Evolutionary conservation across 2,329 filamentous ascomycete genomes (phyloP).

Genomic region (Phyllosticta paracitricarpa): DNA sequence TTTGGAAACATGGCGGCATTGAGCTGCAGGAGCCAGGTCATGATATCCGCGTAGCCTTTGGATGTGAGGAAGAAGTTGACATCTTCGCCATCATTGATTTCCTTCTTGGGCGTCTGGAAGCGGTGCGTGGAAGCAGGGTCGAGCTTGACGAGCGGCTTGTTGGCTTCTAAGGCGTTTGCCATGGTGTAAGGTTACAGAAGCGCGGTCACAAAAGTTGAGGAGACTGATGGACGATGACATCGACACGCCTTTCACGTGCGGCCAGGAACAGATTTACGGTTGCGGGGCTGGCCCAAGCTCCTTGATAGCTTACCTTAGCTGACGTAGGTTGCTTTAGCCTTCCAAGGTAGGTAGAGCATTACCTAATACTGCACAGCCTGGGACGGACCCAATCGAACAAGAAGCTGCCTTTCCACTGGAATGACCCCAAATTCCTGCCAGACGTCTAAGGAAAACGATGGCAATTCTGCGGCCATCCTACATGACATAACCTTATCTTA

Average conservation of each 20-base stretch:
- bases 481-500: background rate
- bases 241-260: constrained; percentile 4
- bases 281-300: constrained; percentile 8
- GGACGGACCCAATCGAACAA: too few relatives aligned
- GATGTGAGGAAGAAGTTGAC: constrained; percentile 71
- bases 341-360: too few relatives aligned
- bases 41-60: constrained; percentile 77
- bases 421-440: background rate
- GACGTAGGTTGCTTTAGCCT: background rate
- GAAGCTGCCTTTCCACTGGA: too few relatives aligned
- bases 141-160: constrained; percentile 18
- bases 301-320: background rate
- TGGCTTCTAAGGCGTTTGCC: constrained; percentile 2
- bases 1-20: constrained; percentile 77
- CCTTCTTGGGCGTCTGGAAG: constrained; percentile 64
- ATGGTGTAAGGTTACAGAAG: constrained; percentile 1
- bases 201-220: background rate
- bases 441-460: background rate
- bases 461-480: background rate
- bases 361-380: too few relatives aligned
- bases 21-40: constrained; percentile 78
- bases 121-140: constrained; percentile 16
- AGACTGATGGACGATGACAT: constrained; percentile 3
- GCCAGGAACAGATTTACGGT: background rate
- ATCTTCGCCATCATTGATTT: constrained; percentile 77